These are phyloP conservation scores for Penicillium fuscoglaucum DNA, from an alignment of 2,329 filamentous ascomycete genomes.

Conservation along the genomic window DNA sequence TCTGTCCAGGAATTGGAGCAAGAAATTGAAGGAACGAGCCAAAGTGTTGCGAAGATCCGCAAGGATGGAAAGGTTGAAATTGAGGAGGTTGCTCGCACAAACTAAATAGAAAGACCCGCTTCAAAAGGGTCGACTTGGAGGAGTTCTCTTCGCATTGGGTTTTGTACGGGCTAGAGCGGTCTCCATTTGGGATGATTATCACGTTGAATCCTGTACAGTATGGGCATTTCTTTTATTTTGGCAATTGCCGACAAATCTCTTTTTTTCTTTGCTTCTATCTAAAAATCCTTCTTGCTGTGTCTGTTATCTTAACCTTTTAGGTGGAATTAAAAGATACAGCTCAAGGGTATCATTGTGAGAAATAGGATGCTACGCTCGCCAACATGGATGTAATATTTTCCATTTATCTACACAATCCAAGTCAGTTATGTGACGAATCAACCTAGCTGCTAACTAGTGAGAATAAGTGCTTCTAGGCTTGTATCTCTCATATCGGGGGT, in stretches of 20 bases:
- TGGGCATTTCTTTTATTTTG: conserved; percentile 20
- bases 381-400: too few species aligned
- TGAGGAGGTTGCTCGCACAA: conserved; percentile 39
- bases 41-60: conserved; percentile 55
- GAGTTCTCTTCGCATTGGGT: conserved; percentile 15
- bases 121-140: conserved; percentile 12
- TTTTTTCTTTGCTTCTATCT: conserved; percentile 2
- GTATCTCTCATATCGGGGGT: too few species aligned
- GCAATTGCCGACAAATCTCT: conserved; percentile 15
- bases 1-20: conserved; percentile 32
- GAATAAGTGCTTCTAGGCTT: too few species aligned
- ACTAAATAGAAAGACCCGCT: conserved; percentile 19
- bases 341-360: too few species aligned
- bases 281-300: too few species aligned
- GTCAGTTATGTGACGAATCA: too few species aligned
- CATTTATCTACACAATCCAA: too few species aligned
- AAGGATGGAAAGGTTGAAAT: conserved; percentile 68
- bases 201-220: conserved; percentile 28
- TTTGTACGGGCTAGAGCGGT: conserved; percentile 20
- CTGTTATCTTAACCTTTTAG: too few species aligned
- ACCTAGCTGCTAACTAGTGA: too few species aligned
- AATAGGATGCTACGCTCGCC: too few species aligned
- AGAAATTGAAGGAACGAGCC: conserved; percentile 33
- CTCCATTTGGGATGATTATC: conserved; percentile 18
- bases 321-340: too few species aligned